Evolutionary conservation across 441 rosid genomes (phyloP).

Genomic region (Viola pubescens): DNA sequence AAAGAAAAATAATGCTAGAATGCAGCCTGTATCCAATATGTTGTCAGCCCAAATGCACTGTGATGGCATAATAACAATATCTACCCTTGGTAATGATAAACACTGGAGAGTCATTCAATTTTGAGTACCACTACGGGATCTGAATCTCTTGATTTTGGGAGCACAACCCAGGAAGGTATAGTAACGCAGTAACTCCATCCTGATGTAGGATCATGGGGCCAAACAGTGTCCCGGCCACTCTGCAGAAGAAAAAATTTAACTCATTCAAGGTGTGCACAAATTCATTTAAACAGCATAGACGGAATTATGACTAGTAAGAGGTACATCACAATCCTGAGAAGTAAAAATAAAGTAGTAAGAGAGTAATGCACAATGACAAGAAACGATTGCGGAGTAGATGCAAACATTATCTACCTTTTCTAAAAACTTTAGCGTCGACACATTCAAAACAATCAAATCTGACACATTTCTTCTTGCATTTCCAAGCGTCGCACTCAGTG

Average conservation of each 20-base stretch:
- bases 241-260: conserved; percentile 30
- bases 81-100: conserved; percentile 27
- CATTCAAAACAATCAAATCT: too few species aligned
- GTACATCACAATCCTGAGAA: not conserved
- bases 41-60: conserved; percentile 12
- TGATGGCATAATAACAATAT: conserved; percentile 22
- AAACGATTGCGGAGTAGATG: too few species aligned
- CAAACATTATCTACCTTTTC: too few species aligned
- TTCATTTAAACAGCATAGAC: not conserved
- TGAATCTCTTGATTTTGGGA: conserved; percentile 83
- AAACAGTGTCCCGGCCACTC: conserved; percentile 76
- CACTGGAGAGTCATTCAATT: conserved; percentile 20
- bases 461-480: too few species aligned
- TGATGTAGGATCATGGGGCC: conserved; percentile 87
- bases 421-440: too few species aligned
- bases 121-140: conserved; percentile 93
- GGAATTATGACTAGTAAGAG: not conserved
- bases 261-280: conserved; percentile 1
- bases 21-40: not conserved
- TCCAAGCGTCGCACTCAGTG: too few species aligned
- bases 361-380: too few species aligned
- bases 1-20: not conserved
- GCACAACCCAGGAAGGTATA: conserved; percentile 84
- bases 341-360: not conserved
- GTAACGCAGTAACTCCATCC: conserved; percentile 98